A percentile compares a stretch with the other conserved stretches of the same genome.
phyloP scores from a whole-genome alignment of 1,139 yeast genomes.

The Saccharomycopsis crataegensis region DNA sequence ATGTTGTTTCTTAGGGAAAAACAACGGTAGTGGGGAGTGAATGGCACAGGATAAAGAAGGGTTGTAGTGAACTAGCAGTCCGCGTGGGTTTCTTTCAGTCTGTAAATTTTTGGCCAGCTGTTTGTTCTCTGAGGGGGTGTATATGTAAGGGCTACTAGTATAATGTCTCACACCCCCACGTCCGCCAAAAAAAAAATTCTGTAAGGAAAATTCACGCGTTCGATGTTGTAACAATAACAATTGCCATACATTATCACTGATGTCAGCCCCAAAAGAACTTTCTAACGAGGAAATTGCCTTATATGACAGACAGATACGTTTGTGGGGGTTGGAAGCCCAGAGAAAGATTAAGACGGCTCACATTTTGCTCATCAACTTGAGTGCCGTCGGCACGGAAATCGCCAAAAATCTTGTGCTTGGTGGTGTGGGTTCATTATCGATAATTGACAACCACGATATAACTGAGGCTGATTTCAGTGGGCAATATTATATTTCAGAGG shows the following conservation, averaged over 20 bases:
- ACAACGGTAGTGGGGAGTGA: too few relatives aligned
- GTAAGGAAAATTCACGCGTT: not conserved
- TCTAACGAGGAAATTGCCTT: conserved; percentile 75
- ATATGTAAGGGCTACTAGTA: too few relatives aligned
- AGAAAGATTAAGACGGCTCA: conserved; percentile 67
- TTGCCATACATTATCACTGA: not conserved
- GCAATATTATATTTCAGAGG: conserved; percentile 68
- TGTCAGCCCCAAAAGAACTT: conserved; percentile 21
- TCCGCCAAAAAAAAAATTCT: not conserved
- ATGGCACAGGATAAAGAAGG: too few relatives aligned
- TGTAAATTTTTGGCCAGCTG: too few relatives aligned
- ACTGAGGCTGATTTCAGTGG: conserved; percentile 60
- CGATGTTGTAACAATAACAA: not conserved
- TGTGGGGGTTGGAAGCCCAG: conserved; percentile 97
- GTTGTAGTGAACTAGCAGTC: too few relatives aligned
- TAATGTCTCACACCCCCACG: too few relatives aligned
- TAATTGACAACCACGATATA: conserved; percentile 54
- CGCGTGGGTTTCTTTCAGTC: too few relatives aligned
- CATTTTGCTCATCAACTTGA: conserved; percentile 58
- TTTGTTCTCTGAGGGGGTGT: too few relatives aligned
- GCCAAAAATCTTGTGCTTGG: conserved; percentile 83
- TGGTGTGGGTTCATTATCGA: conserved; percentile 73
- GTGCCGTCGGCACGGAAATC: conserved; percentile 71
- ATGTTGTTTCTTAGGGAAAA: too few relatives aligned
- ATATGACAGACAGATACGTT: conserved; percentile 89